phyloP scores from a whole-genome alignment of 805 yeast species.

The Kregervanrija pseudodelftensis region DNA sequence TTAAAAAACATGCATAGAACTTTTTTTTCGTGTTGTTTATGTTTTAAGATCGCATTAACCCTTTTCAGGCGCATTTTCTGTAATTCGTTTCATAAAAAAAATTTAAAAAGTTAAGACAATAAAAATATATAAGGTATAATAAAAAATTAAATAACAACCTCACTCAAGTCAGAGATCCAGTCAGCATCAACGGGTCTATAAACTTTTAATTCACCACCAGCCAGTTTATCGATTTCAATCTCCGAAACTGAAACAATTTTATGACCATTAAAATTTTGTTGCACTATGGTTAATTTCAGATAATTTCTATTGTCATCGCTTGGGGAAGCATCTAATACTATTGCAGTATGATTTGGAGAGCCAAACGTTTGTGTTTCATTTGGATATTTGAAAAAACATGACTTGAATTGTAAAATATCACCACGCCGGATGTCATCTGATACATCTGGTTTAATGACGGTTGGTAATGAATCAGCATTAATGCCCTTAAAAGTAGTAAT shows the following conservation, averaged over 20 bases:
- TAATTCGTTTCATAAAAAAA: not conserved
- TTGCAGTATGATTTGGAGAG: constrained; percentile 46
- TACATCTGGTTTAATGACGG: constrained; percentile 15
- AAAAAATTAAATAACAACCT: constrained; percentile 5
- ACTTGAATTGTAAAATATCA: constrained; percentile 45
- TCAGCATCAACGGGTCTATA: constrained; percentile 41
- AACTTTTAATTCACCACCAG: constrained; percentile 36
- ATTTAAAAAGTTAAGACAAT: not conserved
- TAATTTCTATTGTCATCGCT: constrained; percentile 23
- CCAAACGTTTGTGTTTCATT: constrained; percentile 35
- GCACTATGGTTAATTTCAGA: constrained; percentile 30
- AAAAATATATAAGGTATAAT: not conserved
- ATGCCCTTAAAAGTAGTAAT: constrained; percentile 16
- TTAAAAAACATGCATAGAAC: too few relatives aligned
- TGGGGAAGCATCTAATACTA: constrained; percentile 28
- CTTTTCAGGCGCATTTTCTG: not conserved
- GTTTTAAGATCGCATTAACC: not conserved
- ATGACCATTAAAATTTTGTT: constrained; percentile 43
- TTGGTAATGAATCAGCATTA: constrained; percentile 10
- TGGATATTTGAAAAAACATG: constrained; percentile 33
- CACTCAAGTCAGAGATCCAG: constrained; percentile 32
- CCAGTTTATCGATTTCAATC: constrained; percentile 30
- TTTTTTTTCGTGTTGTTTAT: constrained; percentile 1
- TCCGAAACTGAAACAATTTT: constrained; percentile 35
- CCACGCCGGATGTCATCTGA: constrained; percentile 43